Conservation (phyloP, 352 stramenopile species). For the Aphanomyces euteiches region DNA sequence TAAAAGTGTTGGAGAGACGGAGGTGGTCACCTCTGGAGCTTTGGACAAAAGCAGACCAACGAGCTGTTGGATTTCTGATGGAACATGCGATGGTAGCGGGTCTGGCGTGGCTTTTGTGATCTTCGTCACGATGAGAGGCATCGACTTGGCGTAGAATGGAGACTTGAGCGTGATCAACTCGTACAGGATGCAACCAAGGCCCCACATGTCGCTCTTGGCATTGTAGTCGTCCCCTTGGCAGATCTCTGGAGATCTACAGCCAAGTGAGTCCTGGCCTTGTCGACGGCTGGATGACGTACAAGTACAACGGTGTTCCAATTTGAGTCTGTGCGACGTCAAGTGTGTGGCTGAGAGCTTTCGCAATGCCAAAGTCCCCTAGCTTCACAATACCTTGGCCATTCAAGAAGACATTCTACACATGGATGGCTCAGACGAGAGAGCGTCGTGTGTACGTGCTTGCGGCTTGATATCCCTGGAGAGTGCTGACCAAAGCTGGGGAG, state of each 20-base stretch:
- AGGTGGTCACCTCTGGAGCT: slow-evolving; percentile 2
- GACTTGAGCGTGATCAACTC: slow-evolving; percentile 56
- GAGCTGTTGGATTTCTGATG: slow-evolving; percentile 36
- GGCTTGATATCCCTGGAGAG: slow-evolving; percentile 52
- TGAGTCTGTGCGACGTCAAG: slow-evolving; percentile 51
- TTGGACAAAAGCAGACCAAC: slow-evolving; percentile 45
- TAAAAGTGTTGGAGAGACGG: background rate
- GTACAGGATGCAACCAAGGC: slow-evolving; percentile 78
- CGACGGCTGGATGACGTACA: slow-evolving; percentile 37
- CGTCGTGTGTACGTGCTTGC: slow-evolving; percentile 33
- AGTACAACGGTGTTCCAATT: slow-evolving; percentile 73
- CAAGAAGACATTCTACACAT: slow-evolving; percentile 49
- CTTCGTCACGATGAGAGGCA: slow-evolving; percentile 58
- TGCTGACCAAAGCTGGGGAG: background rate
- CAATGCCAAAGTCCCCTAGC: slow-evolving; percentile 68
- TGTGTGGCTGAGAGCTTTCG: slow-evolving; percentile 43
- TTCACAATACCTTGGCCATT: slow-evolving; percentile 59
- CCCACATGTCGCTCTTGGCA: slow-evolving; percentile 77
- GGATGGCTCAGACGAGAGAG: background rate
- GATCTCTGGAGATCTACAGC: slow-evolving; percentile 60
- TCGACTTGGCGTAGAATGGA: slow-evolving; percentile 56
- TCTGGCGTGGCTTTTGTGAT: slow-evolving; percentile 42
- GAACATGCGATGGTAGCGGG: slow-evolving; percentile 37
- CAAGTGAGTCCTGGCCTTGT: background rate
- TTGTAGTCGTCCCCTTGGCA: slow-evolving; percentile 61